Base-by-base conservation (phyloP, 2,329 filamentous ascomycete genomes). In the Diaporthe ampelina region DNA sequence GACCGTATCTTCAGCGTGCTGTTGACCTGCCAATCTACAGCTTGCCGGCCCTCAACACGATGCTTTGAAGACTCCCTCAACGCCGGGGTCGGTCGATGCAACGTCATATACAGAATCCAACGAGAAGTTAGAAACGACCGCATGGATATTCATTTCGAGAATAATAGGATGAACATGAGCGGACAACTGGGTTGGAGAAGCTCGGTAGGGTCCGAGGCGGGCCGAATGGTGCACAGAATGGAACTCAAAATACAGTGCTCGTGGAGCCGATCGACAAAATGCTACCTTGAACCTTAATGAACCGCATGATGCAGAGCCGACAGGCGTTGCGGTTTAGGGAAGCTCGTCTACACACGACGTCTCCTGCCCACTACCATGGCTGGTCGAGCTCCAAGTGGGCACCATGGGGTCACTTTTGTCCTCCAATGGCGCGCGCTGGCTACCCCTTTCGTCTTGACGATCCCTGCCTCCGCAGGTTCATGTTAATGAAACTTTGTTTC, bases 401-500 rank as follows among this genome's bases (percentile, higher is more conserved):
- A 37, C 56, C 56, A 71, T 50, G 45, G 70, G 70, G 26, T 54
- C 24, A 54, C 32, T 43, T 63, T 63, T 72, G 37, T 63, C 70
- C 57, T 72, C 70, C 48, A 72, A 63, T 72, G 70, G 57, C 45
- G n/a, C 59, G 37, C 45, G 48, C 6, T 19, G 32, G 4, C 48
- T 35, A n/a, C 45, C 45, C 57, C 35, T 54, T 68, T 68, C 63
- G 63, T 68, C 32, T 13, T 54, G 70, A 56, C 37, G 37, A 72
- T 56, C 57, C 57, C 57, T 72, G 70, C 50, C 57, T 19, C 37
- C 63, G 56, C 24, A 26, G 69, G 56, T 59, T 50, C 56, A 61
- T 61, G 29, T 61, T 52, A 40, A 71, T 61, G 40, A 71, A 71
- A 61, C 56, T 50, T 40, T 71, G 69, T 71, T 71, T 71, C 40